Evolutionary conservation across 257 asterid species (phyloP), one percentile per base, ranked within the genome.

Genomic region (Cruciata laevipes): DNA sequence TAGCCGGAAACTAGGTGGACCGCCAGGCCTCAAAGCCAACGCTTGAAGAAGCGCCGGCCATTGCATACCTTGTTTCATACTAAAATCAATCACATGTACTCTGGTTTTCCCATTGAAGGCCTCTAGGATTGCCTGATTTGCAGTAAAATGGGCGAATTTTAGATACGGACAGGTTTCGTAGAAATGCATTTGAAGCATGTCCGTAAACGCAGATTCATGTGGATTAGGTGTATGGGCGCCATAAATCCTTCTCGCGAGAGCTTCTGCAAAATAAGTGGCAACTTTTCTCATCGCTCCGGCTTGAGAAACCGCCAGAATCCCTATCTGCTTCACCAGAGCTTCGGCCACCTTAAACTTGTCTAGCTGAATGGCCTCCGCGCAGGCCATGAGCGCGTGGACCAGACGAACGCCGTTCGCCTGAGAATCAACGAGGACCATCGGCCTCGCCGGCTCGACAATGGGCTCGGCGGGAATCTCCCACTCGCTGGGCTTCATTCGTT

Each of bases 41-140:
- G 98, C 98, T 35, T 92, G 98, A 42, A 92, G 67, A 71, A 92
- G 71, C 20, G 91, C 96, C 5, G 97, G 97, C 98, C 98, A 92
- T 51, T 92, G 98, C 95, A 89, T 84, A 66, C 98, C 98, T 72
- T 92, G 97, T 35, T 87, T 89, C 87, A 89, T 89, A 14, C 95
- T 79, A 75, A 89, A 92, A 84, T 92, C 98, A 30, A 89, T 86
- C 0, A 89, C 89, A 65, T 92, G 98, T 0, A 92, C 97, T 0
- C 82, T 77, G 0, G 0, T 72, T 72, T 87, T 86, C 21, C 87
- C 88, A 0, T 81, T 82, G 40, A 92, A 83, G 3, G 95, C 98
- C 61, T 92, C 97, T 5, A 89, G 83, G 7, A 92, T 92, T 0
- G 96, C 98, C 69, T 92, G 98, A 69, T 92, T 89, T 0, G 98